A percentile compares a stretch with the other conserved stretches of the same genome.
These are phyloP conservation scores for Hymenotorrendiella dingleyae DNA, from an alignment of 2,329 filamentous ascomycete species.

Conservation along the genomic window DNA sequence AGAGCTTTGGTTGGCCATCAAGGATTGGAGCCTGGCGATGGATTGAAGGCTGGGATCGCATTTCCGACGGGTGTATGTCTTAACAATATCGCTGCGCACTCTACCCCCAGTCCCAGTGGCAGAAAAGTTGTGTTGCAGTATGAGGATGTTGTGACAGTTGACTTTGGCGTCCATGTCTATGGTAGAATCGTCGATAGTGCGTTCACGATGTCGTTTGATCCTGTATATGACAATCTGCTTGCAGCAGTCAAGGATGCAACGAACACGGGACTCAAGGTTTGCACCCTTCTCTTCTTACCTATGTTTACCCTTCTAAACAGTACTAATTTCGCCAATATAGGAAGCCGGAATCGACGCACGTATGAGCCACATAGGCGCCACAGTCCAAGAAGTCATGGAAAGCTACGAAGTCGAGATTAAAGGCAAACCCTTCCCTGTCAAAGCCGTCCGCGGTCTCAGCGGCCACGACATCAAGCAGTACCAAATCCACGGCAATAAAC, in stretches of 20 bases:
- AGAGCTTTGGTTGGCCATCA: slow-evolving; percentile 70
- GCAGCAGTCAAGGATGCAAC: slow-evolving; percentile 63
- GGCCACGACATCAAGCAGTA: slow-evolving; percentile 85
- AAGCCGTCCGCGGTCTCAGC: slow-evolving; percentile 47
- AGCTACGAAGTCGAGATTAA: slow-evolving; percentile 53
- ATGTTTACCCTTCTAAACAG: slow-evolving; percentile 60
- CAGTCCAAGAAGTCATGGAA: slow-evolving; percentile 57
- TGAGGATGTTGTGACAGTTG: slow-evolving; percentile 62
- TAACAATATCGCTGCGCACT: slow-evolving; percentile 82
- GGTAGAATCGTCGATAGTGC: slow-evolving; percentile 67
- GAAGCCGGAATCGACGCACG: slow-evolving; percentile 90
- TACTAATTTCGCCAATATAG: slow-evolving; percentile 29
- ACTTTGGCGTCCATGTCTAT: slow-evolving; percentile 67
- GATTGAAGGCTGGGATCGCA: slow-evolving; percentile 72
- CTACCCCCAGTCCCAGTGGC: slow-evolving; percentile 80
- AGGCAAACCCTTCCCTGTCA: slow-evolving; percentile 46
- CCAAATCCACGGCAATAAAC: slow-evolving; percentile 88
- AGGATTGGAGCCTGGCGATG: slow-evolving; percentile 72
- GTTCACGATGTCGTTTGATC: slow-evolving; percentile 63
- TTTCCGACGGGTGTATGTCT: slow-evolving; percentile 81
- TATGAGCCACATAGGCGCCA: slow-evolving; percentile 57
- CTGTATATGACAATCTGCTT: slow-evolving; percentile 61
- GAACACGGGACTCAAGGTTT: slow-evolving; percentile 68
- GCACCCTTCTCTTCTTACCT: too few relatives aligned
- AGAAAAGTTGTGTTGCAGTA: slow-evolving; percentile 59